Percentiles rank a stretch among this genome's conserved stretches.
These are phyloP conservation scores for Pseudoturritis turrita DNA, from an alignment of 345 rosid genomes.

Conservation along the genomic window DNA sequence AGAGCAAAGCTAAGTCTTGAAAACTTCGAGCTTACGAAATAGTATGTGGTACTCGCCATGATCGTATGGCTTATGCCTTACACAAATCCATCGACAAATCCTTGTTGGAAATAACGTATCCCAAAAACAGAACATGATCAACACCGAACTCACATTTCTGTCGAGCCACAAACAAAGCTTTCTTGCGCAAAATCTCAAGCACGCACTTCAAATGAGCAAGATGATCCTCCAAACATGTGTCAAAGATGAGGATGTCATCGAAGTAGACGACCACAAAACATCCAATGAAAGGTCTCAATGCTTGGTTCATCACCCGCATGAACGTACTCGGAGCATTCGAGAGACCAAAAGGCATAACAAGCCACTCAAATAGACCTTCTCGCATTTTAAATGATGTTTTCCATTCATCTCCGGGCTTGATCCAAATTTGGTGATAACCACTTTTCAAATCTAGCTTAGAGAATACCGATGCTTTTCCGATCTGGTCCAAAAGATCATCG, in stretches of 20 bases:
- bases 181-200: no score
- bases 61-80: no score
- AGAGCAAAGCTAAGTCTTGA: no score
- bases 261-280: neutral
- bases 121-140: no score
- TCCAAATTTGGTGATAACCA: neutral
- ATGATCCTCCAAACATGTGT: neutral
- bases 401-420: neutral
- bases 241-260: neutral
- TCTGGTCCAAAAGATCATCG: neutral
- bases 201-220: neutral
- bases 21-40: no score
- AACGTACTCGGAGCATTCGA: neutral
- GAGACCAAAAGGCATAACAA: neutral
- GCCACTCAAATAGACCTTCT: neutral
- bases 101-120: no score
- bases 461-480: neutral
- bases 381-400: neutral
- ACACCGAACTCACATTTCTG: no score
- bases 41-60: no score
- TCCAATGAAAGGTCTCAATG: neutral
- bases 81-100: no score
- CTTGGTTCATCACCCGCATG: neutral
- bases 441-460: neutral
- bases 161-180: no score